phyloP scores from a whole-genome alignment of 306 rosid genomes.

The Leucaena leucocephala region DNA sequence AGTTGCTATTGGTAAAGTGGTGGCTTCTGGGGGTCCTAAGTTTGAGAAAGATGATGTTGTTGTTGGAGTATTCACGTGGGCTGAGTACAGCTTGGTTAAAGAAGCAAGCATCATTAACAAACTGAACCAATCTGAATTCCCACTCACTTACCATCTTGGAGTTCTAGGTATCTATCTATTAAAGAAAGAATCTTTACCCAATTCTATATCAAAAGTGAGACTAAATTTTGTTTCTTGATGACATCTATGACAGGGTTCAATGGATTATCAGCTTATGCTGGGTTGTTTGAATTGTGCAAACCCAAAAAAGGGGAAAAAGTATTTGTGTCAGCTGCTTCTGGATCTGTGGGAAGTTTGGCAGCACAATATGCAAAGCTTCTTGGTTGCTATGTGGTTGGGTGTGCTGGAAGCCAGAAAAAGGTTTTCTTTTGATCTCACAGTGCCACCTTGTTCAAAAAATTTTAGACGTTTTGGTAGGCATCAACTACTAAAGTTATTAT shows the following conservation, averaged over 20 bases:
- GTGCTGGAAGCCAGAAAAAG: slow-evolving; percentile 69
- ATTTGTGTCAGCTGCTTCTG: slow-evolving; percentile 78
- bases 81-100: slow-evolving; percentile 60
- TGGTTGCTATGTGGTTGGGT: slow-evolving; percentile 89
- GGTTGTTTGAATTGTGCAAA: slow-evolving; percentile 63
- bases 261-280: slow-evolving; percentile 77
- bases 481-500: no score
- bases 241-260: slow-evolving; percentile 46
- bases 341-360: slow-evolving; percentile 70
- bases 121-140: slow-evolving; percentile 62
- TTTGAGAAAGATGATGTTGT: slow-evolving; percentile 73
- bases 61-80: slow-evolving; percentile 69
- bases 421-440: slow-evolving; percentile 28
- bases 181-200: neutral
- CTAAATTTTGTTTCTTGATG: neutral
- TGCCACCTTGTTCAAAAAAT: neutral
- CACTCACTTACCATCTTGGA: slow-evolving; percentile 64
- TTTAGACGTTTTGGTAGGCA: neutral
- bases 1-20: slow-evolving; percentile 58
- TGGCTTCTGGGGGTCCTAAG: slow-evolving; percentile 57
- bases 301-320: slow-evolving; percentile 72
- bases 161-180: slow-evolving; percentile 48
- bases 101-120: slow-evolving; percentile 54
- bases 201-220: neutral
- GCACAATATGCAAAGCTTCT: slow-evolving; percentile 73